These are phyloP conservation scores for Hyaloperonospora brassicae DNA, from an alignment of 352 stramenopile species.

Conservation along the genomic window DNA sequence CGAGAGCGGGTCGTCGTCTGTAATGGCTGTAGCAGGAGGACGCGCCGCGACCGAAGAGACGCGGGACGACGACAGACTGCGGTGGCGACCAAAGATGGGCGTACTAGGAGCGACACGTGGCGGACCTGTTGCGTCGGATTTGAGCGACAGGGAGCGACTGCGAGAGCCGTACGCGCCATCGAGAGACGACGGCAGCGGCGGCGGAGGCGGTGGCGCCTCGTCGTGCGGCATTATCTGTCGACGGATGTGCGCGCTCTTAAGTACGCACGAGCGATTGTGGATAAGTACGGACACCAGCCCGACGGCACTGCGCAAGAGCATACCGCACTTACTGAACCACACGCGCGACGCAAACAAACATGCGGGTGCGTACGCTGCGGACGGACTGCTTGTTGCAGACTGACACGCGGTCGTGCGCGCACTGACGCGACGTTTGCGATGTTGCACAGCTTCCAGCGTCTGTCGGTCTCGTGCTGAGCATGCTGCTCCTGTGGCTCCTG, in stretches of 20 bases:
- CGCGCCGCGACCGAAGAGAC: conserved; percentile 8
- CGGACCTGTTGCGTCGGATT: conserved; percentile 3
- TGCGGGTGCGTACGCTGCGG: conserved; percentile 21
- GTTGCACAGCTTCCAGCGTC: conserved; percentile 54
- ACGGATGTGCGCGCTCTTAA: conserved; percentile 3
- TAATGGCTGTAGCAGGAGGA: conserved; percentile 10
- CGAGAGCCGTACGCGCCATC: conserved; percentile 7
- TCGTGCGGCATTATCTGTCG: conserved; percentile 24
- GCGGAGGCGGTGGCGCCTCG: conserved; percentile 26
- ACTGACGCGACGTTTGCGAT: background rate
- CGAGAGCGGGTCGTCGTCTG: conserved; percentile 39
- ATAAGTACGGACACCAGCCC: background rate
- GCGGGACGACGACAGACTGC: conserved; percentile 14
- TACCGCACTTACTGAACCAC: no score
- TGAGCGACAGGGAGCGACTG: conserved; percentile 5
- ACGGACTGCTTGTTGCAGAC: no score
- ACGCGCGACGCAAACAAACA: background rate
- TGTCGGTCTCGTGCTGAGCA: conserved; percentile 45
- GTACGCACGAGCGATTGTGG: conserved; percentile 12
- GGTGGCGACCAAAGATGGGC: conserved; percentile 18
- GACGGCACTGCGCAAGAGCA: no score
- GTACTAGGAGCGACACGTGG: conserved; percentile 5
- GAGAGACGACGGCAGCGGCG: conserved; percentile 9
- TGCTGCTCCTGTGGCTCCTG: conserved; percentile 66
- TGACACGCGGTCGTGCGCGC: no score